Evolutionary conservation across 2,329 filamentous ascomycete species (phyloP).

Genomic region (Colletotrichum chlorophyti): DNA sequence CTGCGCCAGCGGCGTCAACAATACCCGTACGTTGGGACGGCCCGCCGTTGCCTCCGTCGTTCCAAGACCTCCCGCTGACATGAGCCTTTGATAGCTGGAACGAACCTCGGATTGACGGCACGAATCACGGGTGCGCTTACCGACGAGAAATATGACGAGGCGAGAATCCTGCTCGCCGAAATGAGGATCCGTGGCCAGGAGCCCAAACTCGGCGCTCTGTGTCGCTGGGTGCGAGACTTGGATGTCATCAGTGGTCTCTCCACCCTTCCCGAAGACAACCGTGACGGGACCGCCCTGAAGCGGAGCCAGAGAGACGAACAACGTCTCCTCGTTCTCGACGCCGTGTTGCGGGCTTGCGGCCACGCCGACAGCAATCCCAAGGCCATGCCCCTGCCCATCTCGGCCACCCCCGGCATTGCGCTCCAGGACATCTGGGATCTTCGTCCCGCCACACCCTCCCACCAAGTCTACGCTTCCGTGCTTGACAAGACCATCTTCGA

Average conservation of each 20-base stretch:
- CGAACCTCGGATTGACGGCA: constrained; percentile 64
- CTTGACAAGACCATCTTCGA: constrained; percentile 62
- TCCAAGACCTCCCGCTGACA: background rate
- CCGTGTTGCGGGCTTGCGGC: constrained; percentile 68
- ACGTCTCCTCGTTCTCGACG: constrained; percentile 67
- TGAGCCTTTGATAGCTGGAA: constrained; percentile 29
- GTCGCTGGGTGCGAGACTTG: constrained; percentile 75
- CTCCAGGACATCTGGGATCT: constrained; percentile 69
- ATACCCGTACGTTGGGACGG: constrained; percentile 53
- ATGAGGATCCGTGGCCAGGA: constrained; percentile 72
- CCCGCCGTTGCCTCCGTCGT: background rate
- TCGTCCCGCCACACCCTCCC: constrained; percentile 47
- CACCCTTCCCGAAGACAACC: constrained; percentile 54
- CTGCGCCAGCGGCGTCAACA: constrained; percentile 70
- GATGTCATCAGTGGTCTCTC: constrained; percentile 73
- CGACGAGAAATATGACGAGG: constrained; percentile 71
- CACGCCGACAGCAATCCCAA: constrained; percentile 59
- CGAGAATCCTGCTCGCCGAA: constrained; percentile 69
- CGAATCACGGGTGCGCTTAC: constrained; percentile 70
- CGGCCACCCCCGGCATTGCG: constrained; percentile 51
- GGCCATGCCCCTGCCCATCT: constrained; percentile 31
- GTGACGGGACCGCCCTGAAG: constrained; percentile 34
- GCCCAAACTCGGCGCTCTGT: constrained; percentile 72
- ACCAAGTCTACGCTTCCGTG: constrained; percentile 62
- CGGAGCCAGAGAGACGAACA: constrained; percentile 58